Evolutionary conservation across 225 moss, liverwort and hornwort species (phyloP), one percentile per base, ranked within the genome.

Genomic region (Marchantia polymorpha): DNA sequence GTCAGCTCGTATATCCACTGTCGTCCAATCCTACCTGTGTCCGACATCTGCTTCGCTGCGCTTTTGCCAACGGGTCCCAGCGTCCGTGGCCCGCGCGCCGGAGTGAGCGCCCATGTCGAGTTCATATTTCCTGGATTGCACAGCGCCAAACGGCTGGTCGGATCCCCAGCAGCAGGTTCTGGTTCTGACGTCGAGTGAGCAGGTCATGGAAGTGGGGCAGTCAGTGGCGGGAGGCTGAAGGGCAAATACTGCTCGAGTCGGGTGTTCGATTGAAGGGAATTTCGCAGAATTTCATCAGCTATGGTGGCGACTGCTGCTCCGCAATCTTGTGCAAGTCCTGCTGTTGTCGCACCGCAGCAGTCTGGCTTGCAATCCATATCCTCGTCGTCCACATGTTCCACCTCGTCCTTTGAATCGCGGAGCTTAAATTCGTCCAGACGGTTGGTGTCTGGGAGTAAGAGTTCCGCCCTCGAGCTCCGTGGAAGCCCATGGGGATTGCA

Each of bases 271-370:
- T 56, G 56, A 56, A 56, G 14, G 13, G 5, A 56, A 56, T 29
- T 75, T 59, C 30, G 20, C 19, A 10, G 58, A 31, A 75, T 2
- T 30, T 11, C 52, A 26, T 27, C 64, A 69, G 78, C 68, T 23
- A 79, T 79, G 78, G 78, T 79, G 78, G 69, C 78, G 22, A 68
- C 78, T 30, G 55, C 78, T 56, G 69, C 78, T 30, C 78, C 52
- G 30, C 68, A 68, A 56, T 59, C 76, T 9, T 59, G 76, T 63
- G 22, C 76, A 10, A 79, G 14, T 19, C 5, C 78, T 4, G 30
- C 69, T 30, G 69, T 52, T 27, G 69, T 69, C n/a, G 77, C 47
- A 27, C 56, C 73, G 12, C 77, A 81, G 73, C 50, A 64, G 77
- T 39, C 58, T 72, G 29, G 55, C 65, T 55, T 55, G 52, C 30